Evolutionary conservation across 257 asterid species (phyloP), one percentile per base, ranked within the genome.

Genomic region (Przewalskia tangutica): DNA sequence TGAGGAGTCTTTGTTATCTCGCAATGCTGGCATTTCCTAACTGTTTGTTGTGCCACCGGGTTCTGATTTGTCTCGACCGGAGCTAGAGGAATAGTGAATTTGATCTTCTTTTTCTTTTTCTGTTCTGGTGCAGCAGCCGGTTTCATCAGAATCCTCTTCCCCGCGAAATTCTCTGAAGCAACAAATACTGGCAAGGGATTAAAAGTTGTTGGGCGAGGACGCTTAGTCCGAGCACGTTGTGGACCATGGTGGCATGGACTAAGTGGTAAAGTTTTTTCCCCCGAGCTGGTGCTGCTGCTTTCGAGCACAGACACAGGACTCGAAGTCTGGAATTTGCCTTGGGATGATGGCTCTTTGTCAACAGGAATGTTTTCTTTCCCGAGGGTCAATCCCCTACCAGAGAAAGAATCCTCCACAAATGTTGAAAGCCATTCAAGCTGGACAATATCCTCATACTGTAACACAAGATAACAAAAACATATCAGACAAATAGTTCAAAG

Each of bases 221-320:
- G 97, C 77, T 95, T 95, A 88, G 93, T 93, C 12, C 97, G 93
- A 2, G 99, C 99, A 32, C 97, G 92, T 50, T 95, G 99, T 2
- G 95, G 82, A 17, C 94, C 97, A 2, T 89, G 91, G 3, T 87
- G 91, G 51, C 73, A 82, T 5, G 91, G 88, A 85, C 89, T 80
- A n/a, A 90, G 90, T 6, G 92, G 95, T 77, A 88, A 17, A 42
- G 88, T 84, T 85, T 89, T 93, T 0, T 82, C 92, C 0, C 81
- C 84, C 4, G 91, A 90, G 84, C 83, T 82, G 12, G 89, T 91
- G 84, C 92, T 94, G 90, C 95, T 92, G 86, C 97, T 95, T 84
- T 95, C 97, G 0, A 95, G 84, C 77, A 92, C 97, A 0, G 97
- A 95, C 59, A 93, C 88, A 0, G 98, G 98, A 64, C 98, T 95